These are phyloP conservation scores for Auriscalpium vulgare DNA, from an alignment of 768 basidiomycete species.

Conservation along the genomic window DNA sequence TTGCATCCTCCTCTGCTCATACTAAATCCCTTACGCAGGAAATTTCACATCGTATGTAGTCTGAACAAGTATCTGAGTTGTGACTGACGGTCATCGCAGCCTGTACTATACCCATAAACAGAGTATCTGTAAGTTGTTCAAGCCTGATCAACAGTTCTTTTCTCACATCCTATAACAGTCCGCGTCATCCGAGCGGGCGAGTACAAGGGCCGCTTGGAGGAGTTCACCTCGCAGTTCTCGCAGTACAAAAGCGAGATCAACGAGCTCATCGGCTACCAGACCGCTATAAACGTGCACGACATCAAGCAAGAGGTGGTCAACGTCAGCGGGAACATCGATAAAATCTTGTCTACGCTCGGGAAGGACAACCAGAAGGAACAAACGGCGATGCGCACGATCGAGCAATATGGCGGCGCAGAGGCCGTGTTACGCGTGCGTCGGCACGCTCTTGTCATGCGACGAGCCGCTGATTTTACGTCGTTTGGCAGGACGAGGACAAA, in stretches of 20 bases:
- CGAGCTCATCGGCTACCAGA: background rate
- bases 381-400: background rate
- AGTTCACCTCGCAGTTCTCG: background rate
- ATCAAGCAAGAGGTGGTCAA: background rate
- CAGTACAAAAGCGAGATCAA: background rate
- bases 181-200: background rate
- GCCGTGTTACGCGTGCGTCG: background rate
- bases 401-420: background rate
- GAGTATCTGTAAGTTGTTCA: background rate
- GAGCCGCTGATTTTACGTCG: too few species aligned
- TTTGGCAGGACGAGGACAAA: background rate
- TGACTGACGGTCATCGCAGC: background rate
- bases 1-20: background rate
- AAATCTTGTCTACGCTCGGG: background rate
- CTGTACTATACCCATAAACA: background rate
- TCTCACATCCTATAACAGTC: background rate
- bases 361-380: background rate
- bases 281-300: background rate
- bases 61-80: background rate
- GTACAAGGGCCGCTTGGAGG: background rate
- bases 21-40: background rate
- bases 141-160: too few species aligned
- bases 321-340: background rate
- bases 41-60: background rate
- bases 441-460: too few species aligned